Evolutionary conservation across 2,329 filamentous ascomycete genomes (phyloP).

Genomic region (Leptographium galeiforme): DNA sequence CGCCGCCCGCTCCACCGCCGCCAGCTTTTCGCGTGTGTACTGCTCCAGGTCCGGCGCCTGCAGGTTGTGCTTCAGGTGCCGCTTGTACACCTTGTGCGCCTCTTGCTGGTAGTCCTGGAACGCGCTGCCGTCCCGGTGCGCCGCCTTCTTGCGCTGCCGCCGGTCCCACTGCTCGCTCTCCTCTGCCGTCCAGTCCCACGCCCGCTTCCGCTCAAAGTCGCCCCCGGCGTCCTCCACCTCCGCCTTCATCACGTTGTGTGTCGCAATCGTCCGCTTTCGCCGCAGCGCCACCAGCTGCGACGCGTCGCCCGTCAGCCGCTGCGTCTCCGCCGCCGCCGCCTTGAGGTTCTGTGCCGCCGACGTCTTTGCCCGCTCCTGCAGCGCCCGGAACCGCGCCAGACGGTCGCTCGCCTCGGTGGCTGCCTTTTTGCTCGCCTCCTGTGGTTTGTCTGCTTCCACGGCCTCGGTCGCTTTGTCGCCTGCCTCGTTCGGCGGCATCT

Average conservation of each 20-base stretch:
- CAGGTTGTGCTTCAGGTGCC: slow-evolving; percentile 62
- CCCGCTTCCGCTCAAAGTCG: slow-evolving; percentile 94
- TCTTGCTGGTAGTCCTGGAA: slow-evolving; percentile 85
- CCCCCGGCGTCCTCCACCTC: slow-evolving; percentile 74
- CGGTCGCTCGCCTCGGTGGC: slow-evolving; percentile 34
- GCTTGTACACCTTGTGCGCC: slow-evolving; percentile 85
- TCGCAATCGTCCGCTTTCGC: slow-evolving; percentile 74
- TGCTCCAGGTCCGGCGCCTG: slow-evolving; percentile 60
- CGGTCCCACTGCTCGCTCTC: slow-evolving; percentile 92
- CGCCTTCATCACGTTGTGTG: slow-evolving; percentile 85
- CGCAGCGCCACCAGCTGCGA: slow-evolving; percentile 64
- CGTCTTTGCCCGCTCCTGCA: slow-evolving; percentile 67
- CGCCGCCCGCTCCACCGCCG: slow-evolving; percentile 72
- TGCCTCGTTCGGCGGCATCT: background rate
- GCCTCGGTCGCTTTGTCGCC: background rate
- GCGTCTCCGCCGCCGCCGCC: slow-evolving; percentile 71
- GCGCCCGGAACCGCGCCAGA: slow-evolving; percentile 70
- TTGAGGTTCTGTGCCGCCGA: slow-evolving; percentile 65
- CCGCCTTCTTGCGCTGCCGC: slow-evolving; percentile 72
- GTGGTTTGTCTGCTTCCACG: background rate
- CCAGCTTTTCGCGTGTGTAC: slow-evolving; percentile 81
- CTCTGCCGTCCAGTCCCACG: slow-evolving; percentile 97
- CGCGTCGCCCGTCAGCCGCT: slow-evolving; percentile 66
- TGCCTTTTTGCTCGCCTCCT: background rate
- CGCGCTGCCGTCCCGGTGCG: slow-evolving; percentile 69